Base-by-base conservation (phyloP, 176 grass and related monocot species). In the Lolium rigidum region DNA sequence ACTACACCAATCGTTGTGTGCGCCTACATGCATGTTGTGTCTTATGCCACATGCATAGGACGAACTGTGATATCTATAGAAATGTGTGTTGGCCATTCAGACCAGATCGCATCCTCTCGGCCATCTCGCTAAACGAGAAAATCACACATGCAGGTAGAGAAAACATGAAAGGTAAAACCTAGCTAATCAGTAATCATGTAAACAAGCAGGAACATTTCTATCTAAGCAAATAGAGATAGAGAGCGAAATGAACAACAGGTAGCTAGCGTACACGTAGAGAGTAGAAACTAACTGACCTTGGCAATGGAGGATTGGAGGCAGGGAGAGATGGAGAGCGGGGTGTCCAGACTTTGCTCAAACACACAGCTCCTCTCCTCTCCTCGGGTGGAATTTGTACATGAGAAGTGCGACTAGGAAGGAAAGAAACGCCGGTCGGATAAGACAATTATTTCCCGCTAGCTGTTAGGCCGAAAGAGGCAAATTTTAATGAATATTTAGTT, bases 231-330 rank as follows among this genome's bases (percentile, higher is more conserved):
- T 31, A 31, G 28, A 31, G 10, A 49, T 11, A 49, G 3, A 70
- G 21, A 39, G 39, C 28, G 31, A 3, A 71, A 71, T 9, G 39
- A 46, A 46, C 39, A 71, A 22, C 50, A 15, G 50, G 13, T 15
- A 52, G 50, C 28, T 31, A 31, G 2, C 31, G 31, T 35, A 35
- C 2, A 35, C 2, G 31, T 3, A 35, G 31, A 54, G 41, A 72
- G 18, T 24, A 22, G n/a, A 41, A 35, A 35, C 31, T 35, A 72
- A 72, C 70, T 73, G 70, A 74, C 70, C 70, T 74, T 74, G 70
- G 11, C 20, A 73, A 48, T 22, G 20, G 5, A 46, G 69, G 31
- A 35, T 35, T 35, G 31, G 31, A 35, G 31, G 31, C 31, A 5
- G 12, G 9, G 37, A 6, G 70, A 73, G 41, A 47, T 35, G 2